Evolutionary conservation across 2,329 filamentous ascomycete species (phyloP).

Genomic region (Malbranchea cinnamomea): DNA sequence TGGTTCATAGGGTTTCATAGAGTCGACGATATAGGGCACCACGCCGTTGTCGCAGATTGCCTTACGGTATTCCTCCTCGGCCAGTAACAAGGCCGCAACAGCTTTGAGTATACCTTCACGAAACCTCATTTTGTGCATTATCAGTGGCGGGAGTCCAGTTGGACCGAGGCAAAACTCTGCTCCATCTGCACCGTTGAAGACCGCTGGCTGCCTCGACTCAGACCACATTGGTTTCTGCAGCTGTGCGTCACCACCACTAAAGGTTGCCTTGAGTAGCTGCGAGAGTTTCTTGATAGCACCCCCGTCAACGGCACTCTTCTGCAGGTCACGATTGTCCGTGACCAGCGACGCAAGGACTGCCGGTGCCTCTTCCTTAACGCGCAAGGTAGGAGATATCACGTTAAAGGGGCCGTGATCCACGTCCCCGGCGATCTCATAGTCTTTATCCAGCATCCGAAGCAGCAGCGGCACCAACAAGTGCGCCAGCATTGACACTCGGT

Average conservation of each 20-base stretch:
- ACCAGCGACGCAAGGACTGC: constrained; percentile 64
- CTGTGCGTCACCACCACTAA: constrained; percentile 41
- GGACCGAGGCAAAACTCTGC: constrained; percentile 40
- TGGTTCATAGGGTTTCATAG: constrained; percentile 45
- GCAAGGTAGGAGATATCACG: constrained; percentile 30
- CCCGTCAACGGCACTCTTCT: constrained; percentile 66
- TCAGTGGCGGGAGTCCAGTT: constrained; percentile 45
- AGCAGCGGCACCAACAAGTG: constrained; percentile 56
- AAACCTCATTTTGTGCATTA: constrained; percentile 56
- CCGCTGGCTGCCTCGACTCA: constrained; percentile 16
- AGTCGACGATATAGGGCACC: constrained; percentile 69
- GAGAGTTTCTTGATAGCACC: constrained; percentile 47
- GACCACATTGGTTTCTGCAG: constrained; percentile 43
- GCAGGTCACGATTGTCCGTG: constrained; percentile 61
- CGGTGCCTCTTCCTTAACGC: constrained; percentile 56
- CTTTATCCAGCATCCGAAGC: constrained; percentile 48
- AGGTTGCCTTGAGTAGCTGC: constrained; percentile 49
- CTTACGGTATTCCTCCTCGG: constrained; percentile 74
- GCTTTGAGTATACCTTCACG: constrained; percentile 65
- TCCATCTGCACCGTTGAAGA: constrained; percentile 11
- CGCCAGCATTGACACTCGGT: constrained; percentile 49
- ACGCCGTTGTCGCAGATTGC: constrained; percentile 68
- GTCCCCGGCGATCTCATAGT: constrained; percentile 25
- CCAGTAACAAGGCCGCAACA: constrained; percentile 64
- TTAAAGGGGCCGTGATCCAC: constrained; percentile 25